These are phyloP conservation scores for Ilex asprella DNA, from an alignment of 257 asterid species.

Conservation along the genomic window DNA sequence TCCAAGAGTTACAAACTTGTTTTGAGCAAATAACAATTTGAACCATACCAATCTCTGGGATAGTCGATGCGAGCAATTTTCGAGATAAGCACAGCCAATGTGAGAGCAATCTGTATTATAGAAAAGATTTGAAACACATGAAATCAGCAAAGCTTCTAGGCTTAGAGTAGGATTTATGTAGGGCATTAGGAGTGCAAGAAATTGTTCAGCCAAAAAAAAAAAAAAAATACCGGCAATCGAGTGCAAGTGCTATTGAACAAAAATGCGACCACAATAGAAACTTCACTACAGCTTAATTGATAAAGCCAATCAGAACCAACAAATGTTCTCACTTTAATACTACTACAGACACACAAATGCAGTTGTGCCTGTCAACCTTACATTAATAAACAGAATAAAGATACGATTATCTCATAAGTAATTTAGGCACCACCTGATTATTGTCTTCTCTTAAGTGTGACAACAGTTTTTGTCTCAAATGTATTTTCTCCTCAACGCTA, in stretches of 20 bases:
- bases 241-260: constrained; percentile 1
- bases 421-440: constrained; percentile 50
- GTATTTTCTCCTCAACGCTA: constrained; percentile 77
- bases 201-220: too few relatives aligned
- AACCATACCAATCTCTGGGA: constrained; percentile 84
- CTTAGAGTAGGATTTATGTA: not conserved
- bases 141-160: not conserved
- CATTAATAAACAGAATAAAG: constrained; percentile 4
- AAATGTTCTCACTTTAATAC: constrained; percentile 6
- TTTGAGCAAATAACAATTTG: constrained; percentile 16
- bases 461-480: constrained; percentile 74
- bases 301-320: not conserved
- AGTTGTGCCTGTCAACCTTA: constrained; percentile 12
- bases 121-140: not conserved
- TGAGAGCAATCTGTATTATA: constrained; percentile 68
- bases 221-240: not conserved
- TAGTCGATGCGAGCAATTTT: constrained; percentile 96
- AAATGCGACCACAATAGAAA: not conserved
- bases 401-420: constrained; percentile 9
- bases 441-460: constrained; percentile 90
- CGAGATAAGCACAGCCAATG: constrained; percentile 84
- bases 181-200: constrained; percentile 1
- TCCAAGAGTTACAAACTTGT: not conserved
- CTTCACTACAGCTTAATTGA: not conserved
- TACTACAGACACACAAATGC: constrained; percentile 6